A percentile compares a stretch with the other conserved stretches of the same genome.
Evolutionary conservation across 2,329 filamentous ascomycete species (phyloP).

Genomic region (Falciphora oryzae): DNA sequence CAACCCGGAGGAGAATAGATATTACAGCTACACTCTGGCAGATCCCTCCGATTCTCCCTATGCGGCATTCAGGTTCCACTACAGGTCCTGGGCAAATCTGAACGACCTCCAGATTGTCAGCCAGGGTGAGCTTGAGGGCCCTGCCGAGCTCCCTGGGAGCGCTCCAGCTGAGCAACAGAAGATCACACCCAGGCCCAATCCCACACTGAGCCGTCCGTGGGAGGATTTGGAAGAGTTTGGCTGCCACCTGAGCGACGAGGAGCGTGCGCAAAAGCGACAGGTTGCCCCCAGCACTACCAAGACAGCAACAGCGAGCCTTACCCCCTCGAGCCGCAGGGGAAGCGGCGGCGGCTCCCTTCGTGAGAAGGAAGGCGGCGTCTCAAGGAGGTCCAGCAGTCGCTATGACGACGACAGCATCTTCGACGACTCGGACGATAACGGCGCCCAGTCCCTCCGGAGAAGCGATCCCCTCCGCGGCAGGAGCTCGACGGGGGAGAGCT

Average conservation of each 20-base stretch:
- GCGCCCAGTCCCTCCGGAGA: neutral
- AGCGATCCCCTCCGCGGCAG: neutral
- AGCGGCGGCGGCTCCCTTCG: neutral
- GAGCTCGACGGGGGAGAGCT: neutral
- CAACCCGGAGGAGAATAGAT: slow-evolving; percentile 42
- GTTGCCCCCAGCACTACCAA: neutral
- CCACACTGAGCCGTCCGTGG: neutral
- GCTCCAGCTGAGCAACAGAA: too few relatives aligned
- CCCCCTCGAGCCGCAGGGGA: neutral
- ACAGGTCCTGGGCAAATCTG: slow-evolving; percentile 46
- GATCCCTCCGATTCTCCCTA: slow-evolving; percentile 48
- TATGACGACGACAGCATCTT: neutral
- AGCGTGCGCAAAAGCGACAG: neutral
- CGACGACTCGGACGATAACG: neutral
- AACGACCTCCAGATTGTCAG: slow-evolving; percentile 42
- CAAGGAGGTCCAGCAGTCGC: neutral
- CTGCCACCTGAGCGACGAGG: neutral
- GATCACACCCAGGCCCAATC: neutral
- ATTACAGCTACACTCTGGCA: slow-evolving; percentile 45
- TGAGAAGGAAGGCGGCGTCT: neutral
- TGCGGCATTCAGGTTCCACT: slow-evolving; percentile 50
- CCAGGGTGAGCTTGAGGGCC: slow-evolving; percentile 11
- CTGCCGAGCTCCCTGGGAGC: neutral
- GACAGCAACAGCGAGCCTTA: neutral
- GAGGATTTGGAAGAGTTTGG: slow-evolving; percentile 6